These are phyloP conservation scores for Endogone sp. DNA, from an alignment of 192 early-diverging fungal species.

Conservation along the genomic window DNA sequence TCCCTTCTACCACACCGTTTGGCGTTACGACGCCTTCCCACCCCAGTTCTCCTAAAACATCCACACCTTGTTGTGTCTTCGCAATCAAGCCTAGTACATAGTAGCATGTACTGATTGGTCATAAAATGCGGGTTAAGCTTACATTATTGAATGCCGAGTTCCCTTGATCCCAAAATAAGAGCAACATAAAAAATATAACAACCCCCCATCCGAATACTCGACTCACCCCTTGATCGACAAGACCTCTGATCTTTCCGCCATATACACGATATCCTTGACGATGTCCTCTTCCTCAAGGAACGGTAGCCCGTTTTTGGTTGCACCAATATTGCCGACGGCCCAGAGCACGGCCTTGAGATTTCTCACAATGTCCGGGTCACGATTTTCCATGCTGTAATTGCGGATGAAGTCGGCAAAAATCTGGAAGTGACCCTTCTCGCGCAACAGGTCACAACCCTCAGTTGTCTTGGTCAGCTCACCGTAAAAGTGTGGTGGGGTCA, in stretches of 20 bases:
- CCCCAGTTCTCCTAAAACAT: slow-evolving; percentile 63
- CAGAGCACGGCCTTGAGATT: slow-evolving; percentile 71
- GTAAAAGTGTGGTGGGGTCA: slow-evolving; percentile 71
- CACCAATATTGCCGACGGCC: slow-evolving; percentile 80
- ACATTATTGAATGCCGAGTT: too few relatives aligned
- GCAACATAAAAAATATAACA: too few relatives aligned
- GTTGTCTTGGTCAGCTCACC: slow-evolving; percentile 73
- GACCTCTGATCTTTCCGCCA: slow-evolving; percentile 62
- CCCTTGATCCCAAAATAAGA: too few relatives aligned
- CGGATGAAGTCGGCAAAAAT: slow-evolving; percentile 58
- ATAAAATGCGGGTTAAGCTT: not conserved
- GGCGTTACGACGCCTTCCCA: slow-evolving; percentile 68
- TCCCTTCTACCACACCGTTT: slow-evolving; percentile 43
- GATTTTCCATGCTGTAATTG: slow-evolving; percentile 35
- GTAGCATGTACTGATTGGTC: slow-evolving; percentile 59
- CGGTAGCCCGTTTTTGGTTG: slow-evolving; percentile 57
- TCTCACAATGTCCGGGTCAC: slow-evolving; percentile 34
- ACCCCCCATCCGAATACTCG: not conserved
- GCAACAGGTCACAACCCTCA: slow-evolving; percentile 64
- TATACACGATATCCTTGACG: slow-evolving; percentile 63
- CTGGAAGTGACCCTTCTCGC: slow-evolving; percentile 62
- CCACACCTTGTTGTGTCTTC: slow-evolving; percentile 65
- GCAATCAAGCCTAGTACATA: slow-evolving; percentile 70
- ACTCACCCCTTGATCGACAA: slow-evolving; percentile 74
- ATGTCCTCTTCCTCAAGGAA: slow-evolving; percentile 71